Conservation (phyloP, 2,329 filamentous ascomycete genomes). For the Ceratocystis harringtonii region DNA sequence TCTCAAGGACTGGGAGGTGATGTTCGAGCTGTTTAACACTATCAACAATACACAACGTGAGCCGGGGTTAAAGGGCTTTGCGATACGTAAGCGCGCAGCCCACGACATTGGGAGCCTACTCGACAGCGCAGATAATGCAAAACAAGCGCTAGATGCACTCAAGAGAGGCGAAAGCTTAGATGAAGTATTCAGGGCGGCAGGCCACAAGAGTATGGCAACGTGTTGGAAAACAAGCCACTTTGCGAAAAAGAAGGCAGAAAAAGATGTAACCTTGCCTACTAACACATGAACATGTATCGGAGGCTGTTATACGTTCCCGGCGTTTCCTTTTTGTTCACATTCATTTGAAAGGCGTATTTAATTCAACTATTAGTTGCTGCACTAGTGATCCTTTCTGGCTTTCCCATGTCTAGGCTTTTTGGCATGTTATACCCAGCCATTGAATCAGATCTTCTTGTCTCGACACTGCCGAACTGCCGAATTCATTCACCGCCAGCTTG, state of each 20-base stretch:
- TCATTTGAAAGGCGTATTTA: not conserved
- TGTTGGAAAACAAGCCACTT: constrained; percentile 17
- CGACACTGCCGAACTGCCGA: too few relatives aligned
- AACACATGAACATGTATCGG: not conserved
- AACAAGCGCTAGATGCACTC: constrained; percentile 32
- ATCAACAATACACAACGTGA: constrained; percentile 26
- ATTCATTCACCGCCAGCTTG: not conserved
- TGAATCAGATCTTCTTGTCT: not conserved
- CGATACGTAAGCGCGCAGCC: constrained; percentile 25
- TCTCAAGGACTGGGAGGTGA: constrained; percentile 29
- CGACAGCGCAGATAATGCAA: constrained; percentile 34
- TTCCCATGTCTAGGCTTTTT: not conserved
- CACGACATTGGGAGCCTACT: constrained; percentile 29
- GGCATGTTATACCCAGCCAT: not conserved
- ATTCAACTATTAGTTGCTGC: not conserved
- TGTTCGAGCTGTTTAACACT: constrained; percentile 28
- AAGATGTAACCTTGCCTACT: not conserved
- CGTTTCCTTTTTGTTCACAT: not conserved
- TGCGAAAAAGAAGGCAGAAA: not conserved
- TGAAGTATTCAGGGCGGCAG: constrained; percentile 17
- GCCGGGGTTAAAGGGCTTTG: constrained; percentile 20
- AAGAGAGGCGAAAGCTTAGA: constrained; percentile 28
- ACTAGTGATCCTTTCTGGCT: not conserved
- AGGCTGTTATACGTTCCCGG: not conserved
- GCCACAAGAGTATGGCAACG: not conserved